Conservation (phyloP, 768 basidiomycete genomes). For the Boletus tylopilopsis region DNA sequence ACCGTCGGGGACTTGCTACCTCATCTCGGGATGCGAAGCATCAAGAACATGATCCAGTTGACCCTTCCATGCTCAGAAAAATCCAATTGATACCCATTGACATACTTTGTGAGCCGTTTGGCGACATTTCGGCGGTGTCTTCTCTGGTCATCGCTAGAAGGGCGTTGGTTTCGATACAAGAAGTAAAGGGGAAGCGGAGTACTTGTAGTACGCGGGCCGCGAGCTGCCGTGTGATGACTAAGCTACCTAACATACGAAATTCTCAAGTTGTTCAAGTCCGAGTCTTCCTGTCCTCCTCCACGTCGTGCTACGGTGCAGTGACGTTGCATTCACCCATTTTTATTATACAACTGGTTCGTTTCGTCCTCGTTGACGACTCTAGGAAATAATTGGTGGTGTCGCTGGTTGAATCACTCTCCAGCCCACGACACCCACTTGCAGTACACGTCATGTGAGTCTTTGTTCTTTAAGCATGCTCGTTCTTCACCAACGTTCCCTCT, state of each 20-base stretch:
- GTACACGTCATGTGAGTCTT: slow-evolving; percentile 18
- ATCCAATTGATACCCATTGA: too few species aligned
- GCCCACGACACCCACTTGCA: slow-evolving; percentile 3
- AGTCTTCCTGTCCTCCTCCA: not conserved
- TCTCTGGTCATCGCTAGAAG: too few species aligned
- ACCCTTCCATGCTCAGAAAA: too few species aligned
- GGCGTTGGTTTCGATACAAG: too few species aligned
- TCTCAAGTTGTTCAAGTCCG: not conserved
- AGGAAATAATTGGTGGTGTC: slow-evolving; percentile 3
- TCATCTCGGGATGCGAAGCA: too few species aligned
- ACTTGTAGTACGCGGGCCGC: too few species aligned
- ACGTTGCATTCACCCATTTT: not conserved
- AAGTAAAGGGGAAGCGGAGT: too few species aligned
- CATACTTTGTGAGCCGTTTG: too few species aligned
- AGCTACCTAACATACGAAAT: slow-evolving; percentile 1
- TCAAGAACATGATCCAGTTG: too few species aligned
- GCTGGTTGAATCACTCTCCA: not conserved
- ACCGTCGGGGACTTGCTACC: too few species aligned
- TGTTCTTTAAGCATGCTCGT: not conserved
- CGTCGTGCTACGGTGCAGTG: not conserved
- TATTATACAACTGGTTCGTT: not conserved
- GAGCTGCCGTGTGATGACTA: slow-evolving; percentile 10
- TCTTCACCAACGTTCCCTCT: not conserved
- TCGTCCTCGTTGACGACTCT: not conserved
- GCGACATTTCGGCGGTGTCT: too few species aligned